Evolutionary conservation across 2,329 filamentous ascomycete species (phyloP).

Genomic region (Camillea tinctor): DNA sequence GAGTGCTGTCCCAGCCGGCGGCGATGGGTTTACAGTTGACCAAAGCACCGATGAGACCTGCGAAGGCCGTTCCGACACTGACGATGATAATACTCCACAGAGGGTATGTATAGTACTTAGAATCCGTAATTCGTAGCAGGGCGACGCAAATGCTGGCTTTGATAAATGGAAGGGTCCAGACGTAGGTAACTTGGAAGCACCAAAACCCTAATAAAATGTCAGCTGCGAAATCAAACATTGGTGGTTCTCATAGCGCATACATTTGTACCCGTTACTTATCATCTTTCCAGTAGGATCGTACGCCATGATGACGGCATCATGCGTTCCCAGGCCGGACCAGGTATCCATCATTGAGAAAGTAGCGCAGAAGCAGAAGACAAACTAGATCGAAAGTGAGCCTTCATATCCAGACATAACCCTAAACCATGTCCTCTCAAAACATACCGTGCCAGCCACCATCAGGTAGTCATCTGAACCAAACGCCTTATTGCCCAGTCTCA

Average conservation of each 20-base stretch:
- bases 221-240: background rate
- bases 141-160: slow-evolving; percentile 20
- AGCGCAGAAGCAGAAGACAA: background rate
- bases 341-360: background rate
- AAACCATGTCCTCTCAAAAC: background rate
- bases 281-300: background rate
- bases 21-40: slow-evolving; percentile 14
- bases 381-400: background rate
- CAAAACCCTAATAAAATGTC: slow-evolving; percentile 10
- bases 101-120: slow-evolving; percentile 15
- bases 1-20: slow-evolving; percentile 10
- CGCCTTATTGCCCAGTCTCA: background rate
- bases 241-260: background rate
- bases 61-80: slow-evolving; percentile 5
- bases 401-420: background rate
- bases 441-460: background rate
- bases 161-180: slow-evolving; percentile 15
- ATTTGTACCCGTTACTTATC: background rate
- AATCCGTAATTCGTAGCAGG: slow-evolving; percentile 16
- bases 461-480: background rate
- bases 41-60: slow-evolving; percentile 9
- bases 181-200: slow-evolving; percentile 11
- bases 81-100: slow-evolving; percentile 17
- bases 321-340: background rate
- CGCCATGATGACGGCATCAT: background rate